Evolutionary conservation across 768 basidiomycete genomes (phyloP).

Genomic region (Russula sp.): DNA sequence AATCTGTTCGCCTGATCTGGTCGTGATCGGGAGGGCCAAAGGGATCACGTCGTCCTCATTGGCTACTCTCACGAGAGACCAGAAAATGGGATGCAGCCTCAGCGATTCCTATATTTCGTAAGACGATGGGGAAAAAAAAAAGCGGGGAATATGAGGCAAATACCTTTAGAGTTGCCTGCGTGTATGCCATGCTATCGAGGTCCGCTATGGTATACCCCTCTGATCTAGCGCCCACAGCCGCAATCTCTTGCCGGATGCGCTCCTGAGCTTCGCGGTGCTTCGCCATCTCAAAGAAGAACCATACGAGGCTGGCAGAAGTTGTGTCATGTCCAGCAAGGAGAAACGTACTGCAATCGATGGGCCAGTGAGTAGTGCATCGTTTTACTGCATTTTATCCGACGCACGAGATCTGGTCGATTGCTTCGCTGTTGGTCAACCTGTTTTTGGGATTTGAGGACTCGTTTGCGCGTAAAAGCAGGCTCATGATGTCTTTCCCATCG

Average conservation of each 20-base stretch:
- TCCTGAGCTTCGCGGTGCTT: conserved; percentile 15
- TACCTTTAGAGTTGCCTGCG: conserved; percentile 19
- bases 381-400: background rate
- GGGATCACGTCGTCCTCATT: conserved; percentile 19
- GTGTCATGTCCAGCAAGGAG: conserved; percentile 20
- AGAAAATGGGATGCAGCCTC: conserved; percentile 18
- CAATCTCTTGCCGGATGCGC: conserved; percentile 17
- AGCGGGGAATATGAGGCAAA: background rate
- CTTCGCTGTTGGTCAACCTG: conserved; percentile 8
- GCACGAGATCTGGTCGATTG: conserved; percentile 17
- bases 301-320: conserved; percentile 9
- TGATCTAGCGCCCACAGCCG: background rate
- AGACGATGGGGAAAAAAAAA: background rate
- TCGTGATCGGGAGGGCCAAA: conserved; percentile 12
- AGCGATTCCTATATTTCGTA: conserved; percentile 9
- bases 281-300: conserved; percentile 20
- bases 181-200: conserved; percentile 15
- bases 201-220: conserved; percentile 1
- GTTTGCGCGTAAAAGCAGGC: conserved; percentile 21
- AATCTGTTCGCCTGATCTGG: conserved; percentile 15
- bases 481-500: conserved; percentile 20
- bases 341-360: background rate
- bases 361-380: background rate
- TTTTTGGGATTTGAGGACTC: background rate
- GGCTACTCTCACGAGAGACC: conserved; percentile 1